Evolutionary conservation across 108 stramenopile genomes (phyloP), one percentile per base, ranked within the genome.

Genomic region (Nitzschia putrida): DNA sequence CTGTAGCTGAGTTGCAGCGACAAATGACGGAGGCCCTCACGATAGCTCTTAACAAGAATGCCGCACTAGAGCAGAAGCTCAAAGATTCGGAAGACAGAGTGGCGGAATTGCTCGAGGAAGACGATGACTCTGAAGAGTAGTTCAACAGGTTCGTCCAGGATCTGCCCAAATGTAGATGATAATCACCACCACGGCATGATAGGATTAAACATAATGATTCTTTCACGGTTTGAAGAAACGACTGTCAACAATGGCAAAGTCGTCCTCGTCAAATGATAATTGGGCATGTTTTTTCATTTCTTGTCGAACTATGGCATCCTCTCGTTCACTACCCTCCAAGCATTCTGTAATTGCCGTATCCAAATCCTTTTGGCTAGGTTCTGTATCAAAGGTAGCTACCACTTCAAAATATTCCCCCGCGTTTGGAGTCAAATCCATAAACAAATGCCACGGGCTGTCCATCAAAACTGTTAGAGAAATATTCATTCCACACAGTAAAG

Each of bases 251-350:
- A 18, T 49, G 6, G 14, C 18, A 49, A 49, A 49, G 6, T 18
- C 47, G 18, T 71, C 67, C 24, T 64, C 73, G 25, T 76, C 69
- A 12, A 42, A 54, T 54, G 72, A 53, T 13, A 47, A 18, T 11
- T 83, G 78, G 54, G 92, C 91, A n/a, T 81, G 72, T 43, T 92
- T 81, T 67, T 95, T 89, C 94, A 95, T 95, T 80, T 95, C 89
- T 65, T 91, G 83, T 18, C 90, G 91, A 29, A 95, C 91, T 34
- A 95, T 57, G 63, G 92, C 91, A 72, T 95, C 94, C 59, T 93
- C 91, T 49, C 80, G 66, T 63, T 95, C 91, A 55, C 91, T 95
- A 0, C 91, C 94, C 65, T 95, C 91, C 25, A 95, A 75, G 68
- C 94, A 92, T 74, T 95, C 91, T 10, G 92, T 82, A 53, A 95